A percentile compares a stretch with the other conserved stretches of the same genome.
Evolutionary conservation across 1,284 basidiomycete species (phyloP).

Genomic region (Rhodotorula mucilaginosa): DNA sequence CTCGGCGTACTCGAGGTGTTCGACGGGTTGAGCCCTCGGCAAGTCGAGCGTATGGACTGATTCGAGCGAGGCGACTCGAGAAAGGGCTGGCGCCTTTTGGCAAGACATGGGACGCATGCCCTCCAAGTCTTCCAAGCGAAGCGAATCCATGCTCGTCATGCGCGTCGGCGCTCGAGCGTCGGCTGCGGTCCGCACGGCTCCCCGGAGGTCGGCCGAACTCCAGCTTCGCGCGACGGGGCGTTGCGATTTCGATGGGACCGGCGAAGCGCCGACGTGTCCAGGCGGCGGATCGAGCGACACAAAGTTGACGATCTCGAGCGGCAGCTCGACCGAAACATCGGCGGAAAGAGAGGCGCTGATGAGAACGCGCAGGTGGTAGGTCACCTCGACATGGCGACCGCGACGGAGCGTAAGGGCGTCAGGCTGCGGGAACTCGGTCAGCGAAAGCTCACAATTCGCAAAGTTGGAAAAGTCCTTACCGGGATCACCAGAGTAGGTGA

Average conservation of each 20-base stretch:
- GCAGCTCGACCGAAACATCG: conserved; percentile 66
- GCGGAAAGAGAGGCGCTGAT: conserved; percentile 65
- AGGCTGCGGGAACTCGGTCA: conserved; percentile 52
- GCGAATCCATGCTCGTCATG: conserved; percentile 33
- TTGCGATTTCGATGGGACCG: conserved; percentile 4
- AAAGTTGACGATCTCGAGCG: conserved; percentile 72
- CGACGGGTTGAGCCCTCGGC: conserved; percentile 6
- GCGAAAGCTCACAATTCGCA: too few relatives aligned
- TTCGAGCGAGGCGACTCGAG: conserved; percentile 38
- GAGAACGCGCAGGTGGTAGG: conserved; percentile 70
- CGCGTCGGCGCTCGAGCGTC: conserved; percentile 1
- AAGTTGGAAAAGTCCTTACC: conserved; percentile 54
- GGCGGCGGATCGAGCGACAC: conserved; percentile 76
- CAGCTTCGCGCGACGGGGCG: conserved; percentile 24
- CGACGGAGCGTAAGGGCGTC: conserved; percentile 73
- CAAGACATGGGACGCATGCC: conserved; percentile 11
- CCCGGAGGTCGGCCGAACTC: conserved; percentile 23
- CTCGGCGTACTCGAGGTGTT: not conserved
- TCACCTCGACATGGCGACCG: conserved; percentile 73
- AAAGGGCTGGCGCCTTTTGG: conserved; percentile 10
- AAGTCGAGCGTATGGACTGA: conserved; percentile 37
- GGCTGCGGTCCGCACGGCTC: not conserved
- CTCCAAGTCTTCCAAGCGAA: conserved; percentile 35
- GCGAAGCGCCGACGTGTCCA: conserved; percentile 39
- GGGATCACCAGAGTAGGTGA: conserved; percentile 67